phyloP scores from a whole-genome alignment of 2,329 filamentous ascomycete species.

The Fusarium hainanense region DNA sequence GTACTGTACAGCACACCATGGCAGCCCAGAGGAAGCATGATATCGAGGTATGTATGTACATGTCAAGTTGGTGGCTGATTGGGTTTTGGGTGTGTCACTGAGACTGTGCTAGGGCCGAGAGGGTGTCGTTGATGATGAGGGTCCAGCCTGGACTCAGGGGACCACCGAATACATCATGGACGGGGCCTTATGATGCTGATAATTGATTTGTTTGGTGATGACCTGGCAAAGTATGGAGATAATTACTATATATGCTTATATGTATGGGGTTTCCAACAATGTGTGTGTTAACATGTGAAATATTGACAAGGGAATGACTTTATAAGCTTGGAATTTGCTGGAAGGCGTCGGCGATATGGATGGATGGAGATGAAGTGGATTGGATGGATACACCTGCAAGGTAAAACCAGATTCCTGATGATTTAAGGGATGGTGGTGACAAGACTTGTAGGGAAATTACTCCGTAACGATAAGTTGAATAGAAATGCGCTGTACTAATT shows the following conservation, averaged over 20 bases:
- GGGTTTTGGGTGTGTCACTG: constrained; percentile 12
- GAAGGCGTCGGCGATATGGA: constrained; percentile 19
- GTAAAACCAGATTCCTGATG: constrained; percentile 13
- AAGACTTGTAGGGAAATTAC: background rate
- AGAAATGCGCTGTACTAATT: background rate
- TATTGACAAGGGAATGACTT: constrained; percentile 19
- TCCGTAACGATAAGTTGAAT: background rate
- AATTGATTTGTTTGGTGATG: constrained; percentile 6
- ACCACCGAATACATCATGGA: constrained; percentile 9
- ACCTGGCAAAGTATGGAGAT: constrained; percentile 12
- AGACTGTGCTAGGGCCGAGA: constrained; percentile 24
- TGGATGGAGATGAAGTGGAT: constrained; percentile 7
- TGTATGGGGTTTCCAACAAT: background rate
- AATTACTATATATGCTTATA: background rate
- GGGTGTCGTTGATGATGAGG: constrained; percentile 17
- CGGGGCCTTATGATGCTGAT: constrained; percentile 21
- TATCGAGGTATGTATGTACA: background rate
- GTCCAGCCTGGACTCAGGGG: constrained; percentile 7
- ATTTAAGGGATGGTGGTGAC: background rate
- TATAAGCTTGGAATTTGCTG: constrained; percentile 17
- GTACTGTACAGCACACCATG: background rate
- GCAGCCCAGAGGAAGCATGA: background rate
- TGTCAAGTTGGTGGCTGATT: background rate
- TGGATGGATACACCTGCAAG: background rate
- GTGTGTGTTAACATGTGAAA: constrained; percentile 6